Conservation (phyloP, 2,329 filamentous ascomycete species). For the Teratosphaeria gauchensis region DNA sequence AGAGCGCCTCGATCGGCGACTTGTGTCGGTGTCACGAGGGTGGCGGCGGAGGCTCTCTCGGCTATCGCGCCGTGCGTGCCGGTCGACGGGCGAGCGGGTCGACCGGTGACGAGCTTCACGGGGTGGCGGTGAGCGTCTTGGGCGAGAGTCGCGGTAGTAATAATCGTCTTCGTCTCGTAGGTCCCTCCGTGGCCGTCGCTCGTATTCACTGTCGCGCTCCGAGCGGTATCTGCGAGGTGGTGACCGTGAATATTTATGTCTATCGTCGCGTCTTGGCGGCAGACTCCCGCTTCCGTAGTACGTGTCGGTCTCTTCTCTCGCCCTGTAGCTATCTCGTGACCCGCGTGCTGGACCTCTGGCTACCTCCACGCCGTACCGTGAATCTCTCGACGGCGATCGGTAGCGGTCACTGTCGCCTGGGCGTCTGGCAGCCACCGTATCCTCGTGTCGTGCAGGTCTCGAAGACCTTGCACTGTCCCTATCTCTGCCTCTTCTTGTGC, state of each 20-base stretch:
- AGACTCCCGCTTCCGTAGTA: neutral
- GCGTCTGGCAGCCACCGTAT: constrained; percentile 13
- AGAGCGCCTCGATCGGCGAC: constrained; percentile 8
- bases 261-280: constrained; percentile 1
- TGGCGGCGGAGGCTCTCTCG: constrained; percentile 9
- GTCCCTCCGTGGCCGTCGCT: neutral
- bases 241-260: constrained; percentile 3
- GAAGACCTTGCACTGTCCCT: constrained; percentile 24
- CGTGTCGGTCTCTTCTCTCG: neutral
- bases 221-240: constrained; percentile 2
- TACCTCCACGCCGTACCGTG: constrained; percentile 25
- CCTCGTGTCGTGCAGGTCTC: constrained; percentile 11
- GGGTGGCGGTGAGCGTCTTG: constrained; percentile 4
- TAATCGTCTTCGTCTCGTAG: constrained; percentile 3
- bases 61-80: constrained; percentile 4
- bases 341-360: constrained; percentile 23
- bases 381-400: constrained; percentile 32
- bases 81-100: constrained; percentile 12
- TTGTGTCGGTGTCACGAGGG: neutral
- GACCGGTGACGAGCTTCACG: constrained; percentile 3
- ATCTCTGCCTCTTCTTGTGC: constrained; percentile 4
- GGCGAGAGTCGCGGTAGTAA: constrained; percentile 3
- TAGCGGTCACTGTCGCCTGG: constrained; percentile 24
- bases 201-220: neutral
- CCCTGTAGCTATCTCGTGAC: constrained; percentile 21